Percentiles rank a stretch among this genome's conserved stretches.
phyloP scores from a whole-genome alignment of 176 grass and related monocot species.

The Eremochloa ophiuroides region DNA sequence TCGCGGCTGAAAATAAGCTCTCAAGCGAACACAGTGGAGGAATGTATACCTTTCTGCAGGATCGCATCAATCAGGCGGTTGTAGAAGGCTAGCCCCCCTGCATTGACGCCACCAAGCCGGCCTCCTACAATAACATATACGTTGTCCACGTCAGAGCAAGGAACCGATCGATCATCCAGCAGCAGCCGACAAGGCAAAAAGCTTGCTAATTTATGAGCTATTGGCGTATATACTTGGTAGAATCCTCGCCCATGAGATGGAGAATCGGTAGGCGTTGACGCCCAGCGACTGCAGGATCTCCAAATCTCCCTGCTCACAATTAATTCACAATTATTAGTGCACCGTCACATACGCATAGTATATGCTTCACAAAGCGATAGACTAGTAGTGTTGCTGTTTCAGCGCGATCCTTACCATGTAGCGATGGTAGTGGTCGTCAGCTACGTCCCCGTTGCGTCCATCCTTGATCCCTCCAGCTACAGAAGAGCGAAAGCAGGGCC shows the following conservation, averaged over 20 bases:
- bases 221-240: conserved; percentile 41
- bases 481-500: neutral
- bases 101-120: conserved; percentile 33
- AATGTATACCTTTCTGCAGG: conserved; percentile 48
- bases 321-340: too few relatives aligned
- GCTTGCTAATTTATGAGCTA: neutral
- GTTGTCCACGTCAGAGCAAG: neutral
- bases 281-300: conserved; percentile 58
- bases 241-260: conserved; percentile 70
- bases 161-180: neutral
- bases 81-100: conserved; percentile 56
- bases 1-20: too few relatives aligned
- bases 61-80: conserved; percentile 40
- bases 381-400: neutral
- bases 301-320: conserved; percentile 41
- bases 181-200: neutral
- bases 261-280: conserved; percentile 64
- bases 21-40: too few relatives aligned
- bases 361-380: too few relatives aligned
- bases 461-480: conserved; percentile 17
- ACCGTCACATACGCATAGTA: too few relatives aligned
- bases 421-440: conserved; percentile 71
- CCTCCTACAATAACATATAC: conserved; percentile 24
- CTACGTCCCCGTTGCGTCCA: conserved; percentile 46
- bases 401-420: conserved; percentile 39